Conservation (phyloP, 345 rosid genomes). For the Eucalyptus pumila region DNA sequence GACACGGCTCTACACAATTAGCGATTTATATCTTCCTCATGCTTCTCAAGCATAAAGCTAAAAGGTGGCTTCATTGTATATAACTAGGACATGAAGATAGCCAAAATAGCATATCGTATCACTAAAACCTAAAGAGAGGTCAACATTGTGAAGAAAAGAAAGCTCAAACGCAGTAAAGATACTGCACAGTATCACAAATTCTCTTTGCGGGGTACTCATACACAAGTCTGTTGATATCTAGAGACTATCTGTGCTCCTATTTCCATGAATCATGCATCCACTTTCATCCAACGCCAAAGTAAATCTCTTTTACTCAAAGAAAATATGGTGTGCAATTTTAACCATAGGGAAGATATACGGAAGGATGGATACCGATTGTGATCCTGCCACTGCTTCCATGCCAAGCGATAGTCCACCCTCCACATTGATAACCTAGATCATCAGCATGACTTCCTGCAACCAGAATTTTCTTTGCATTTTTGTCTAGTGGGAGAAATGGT, state of each 20-base stretch:
- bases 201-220: neutral
- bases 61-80: neutral
- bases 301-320: neutral
- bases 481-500: slow-evolving; percentile 59
- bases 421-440: slow-evolving; percentile 84
- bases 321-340: neutral
- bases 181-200: neutral
- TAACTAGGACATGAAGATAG: neutral
- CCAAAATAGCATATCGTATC: neutral
- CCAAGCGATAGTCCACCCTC: slow-evolving; percentile 80
- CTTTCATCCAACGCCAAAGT: neutral
- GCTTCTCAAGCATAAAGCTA: neutral
- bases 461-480: slow-evolving; percentile 52
- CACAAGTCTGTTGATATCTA: neutral
- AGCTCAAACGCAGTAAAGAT: neutral
- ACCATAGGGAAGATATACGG: neutral
- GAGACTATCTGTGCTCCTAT: neutral
- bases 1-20: neutral
- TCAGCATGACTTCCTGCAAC: slow-evolving; percentile 76
- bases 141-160: neutral
- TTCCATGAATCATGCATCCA: neutral
- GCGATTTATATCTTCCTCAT: neutral
- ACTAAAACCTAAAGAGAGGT: neutral
- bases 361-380: slow-evolving; percentile 47
- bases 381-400: slow-evolving; percentile 63